These are phyloP conservation scores for Fomitopsis pulvina DNA, from an alignment of 768 basidiomycete species.

Conservation along the genomic window DNA sequence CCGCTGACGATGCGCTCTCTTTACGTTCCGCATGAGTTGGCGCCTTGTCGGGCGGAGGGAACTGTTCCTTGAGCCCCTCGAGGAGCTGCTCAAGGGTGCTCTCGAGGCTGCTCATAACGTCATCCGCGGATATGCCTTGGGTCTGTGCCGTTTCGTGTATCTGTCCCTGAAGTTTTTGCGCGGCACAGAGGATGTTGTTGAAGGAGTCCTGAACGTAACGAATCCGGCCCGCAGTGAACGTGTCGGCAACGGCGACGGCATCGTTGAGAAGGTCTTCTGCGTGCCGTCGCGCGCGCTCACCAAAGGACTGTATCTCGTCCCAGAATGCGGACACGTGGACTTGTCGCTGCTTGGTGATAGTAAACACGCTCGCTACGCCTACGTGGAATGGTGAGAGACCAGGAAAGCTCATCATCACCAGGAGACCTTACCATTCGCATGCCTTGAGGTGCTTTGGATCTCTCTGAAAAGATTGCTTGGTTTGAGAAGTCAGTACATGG, in stretches of 20 bases:
- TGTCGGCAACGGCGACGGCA: background rate
- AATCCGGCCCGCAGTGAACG: background rate
- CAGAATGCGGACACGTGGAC: too few species aligned
- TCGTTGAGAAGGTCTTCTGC: background rate
- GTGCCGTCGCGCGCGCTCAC: background rate
- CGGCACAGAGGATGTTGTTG: background rate
- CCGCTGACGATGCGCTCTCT: constrained; percentile 12
- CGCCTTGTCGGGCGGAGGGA: constrained; percentile 26
- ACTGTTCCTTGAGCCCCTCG: constrained; percentile 19
- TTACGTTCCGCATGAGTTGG: constrained; percentile 24
- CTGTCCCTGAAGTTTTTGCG: background rate
- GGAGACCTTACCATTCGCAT: too few species aligned
- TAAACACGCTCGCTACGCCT: too few species aligned
- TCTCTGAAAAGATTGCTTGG: too few species aligned
- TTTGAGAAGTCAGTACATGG: too few species aligned
- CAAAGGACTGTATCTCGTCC: background rate
- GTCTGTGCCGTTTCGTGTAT: background rate
- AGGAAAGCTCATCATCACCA: too few species aligned
- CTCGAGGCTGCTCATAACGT: background rate
- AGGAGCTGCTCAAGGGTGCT: constrained; percentile 12
- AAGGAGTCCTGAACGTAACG: background rate
- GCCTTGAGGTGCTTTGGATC: too few species aligned
- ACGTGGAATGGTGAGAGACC: too few species aligned
- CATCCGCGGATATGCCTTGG: background rate
- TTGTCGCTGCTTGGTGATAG: too few species aligned